A percentile compares a stretch with the other conserved stretches of the same genome.
These are phyloP conservation scores for Trypanosoma rangeli DNA, from an alignment of 208 protist genomes.

Conservation along the genomic window DNA sequence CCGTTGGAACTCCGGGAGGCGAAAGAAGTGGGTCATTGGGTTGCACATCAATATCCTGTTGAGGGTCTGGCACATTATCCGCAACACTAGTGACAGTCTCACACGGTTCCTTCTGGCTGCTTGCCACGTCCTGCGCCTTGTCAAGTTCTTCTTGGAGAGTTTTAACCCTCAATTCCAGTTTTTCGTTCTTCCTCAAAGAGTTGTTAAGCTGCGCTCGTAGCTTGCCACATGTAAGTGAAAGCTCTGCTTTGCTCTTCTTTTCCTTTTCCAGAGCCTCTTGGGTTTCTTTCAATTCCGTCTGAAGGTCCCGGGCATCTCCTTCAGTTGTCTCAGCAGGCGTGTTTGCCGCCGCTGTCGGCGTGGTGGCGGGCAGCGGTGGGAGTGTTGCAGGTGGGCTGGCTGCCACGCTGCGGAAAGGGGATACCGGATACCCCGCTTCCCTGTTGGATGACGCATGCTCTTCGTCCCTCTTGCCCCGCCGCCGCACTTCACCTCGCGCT, in stretches of 20 bases:
- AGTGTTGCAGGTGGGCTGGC: conserved; percentile 28
- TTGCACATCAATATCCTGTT: neutral
- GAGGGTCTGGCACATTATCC: neutral
- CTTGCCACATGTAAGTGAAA: conserved; percentile 61
- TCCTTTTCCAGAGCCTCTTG: conserved; percentile 71
- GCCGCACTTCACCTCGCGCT: neutral
- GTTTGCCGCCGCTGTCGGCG: neutral
- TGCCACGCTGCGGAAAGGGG: conserved; percentile 9
- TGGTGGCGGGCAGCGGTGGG: neutral
- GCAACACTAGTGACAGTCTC: neutral
- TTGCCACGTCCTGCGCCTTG: conserved; percentile 19
- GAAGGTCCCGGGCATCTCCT: conserved; percentile 48
- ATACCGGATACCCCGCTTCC: neutral
- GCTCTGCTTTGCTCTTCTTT: conserved; percentile 60
- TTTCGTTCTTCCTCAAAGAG: conserved; percentile 55
- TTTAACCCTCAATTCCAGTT: conserved; percentile 48
- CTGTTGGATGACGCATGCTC: conserved; percentile 25
- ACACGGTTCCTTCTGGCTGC: neutral
- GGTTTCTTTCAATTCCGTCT: conserved; percentile 57
- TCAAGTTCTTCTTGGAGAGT: conserved; percentile 42
- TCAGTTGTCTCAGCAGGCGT: conserved; percentile 9
- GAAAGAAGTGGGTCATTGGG: neutral
- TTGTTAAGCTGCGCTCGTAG: conserved; percentile 52
- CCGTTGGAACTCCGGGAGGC: neutral
- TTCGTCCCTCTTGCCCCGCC: conserved; percentile 1